A percentile compares a stretch with the other conserved stretches of the same genome.
phyloP scores from a whole-genome alignment of 2,329 filamentous ascomycete genomes.

The Fusarium chaquense region DNA sequence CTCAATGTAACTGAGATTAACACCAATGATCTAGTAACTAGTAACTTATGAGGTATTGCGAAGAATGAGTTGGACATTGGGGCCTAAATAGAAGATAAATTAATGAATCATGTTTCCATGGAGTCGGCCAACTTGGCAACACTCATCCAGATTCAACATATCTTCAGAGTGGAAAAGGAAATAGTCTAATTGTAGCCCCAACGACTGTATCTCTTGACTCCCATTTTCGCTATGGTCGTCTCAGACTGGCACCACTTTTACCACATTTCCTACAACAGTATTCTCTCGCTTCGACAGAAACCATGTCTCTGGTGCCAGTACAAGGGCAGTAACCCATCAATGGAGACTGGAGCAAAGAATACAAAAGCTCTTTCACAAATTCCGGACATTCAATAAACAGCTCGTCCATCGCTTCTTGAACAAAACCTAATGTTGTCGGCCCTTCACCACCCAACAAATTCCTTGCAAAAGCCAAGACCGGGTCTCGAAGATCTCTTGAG shows the following conservation, averaged over 20 bases:
- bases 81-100: no score
- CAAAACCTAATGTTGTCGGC: accelerated
- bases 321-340: constrained; percentile 3
- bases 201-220: no score
- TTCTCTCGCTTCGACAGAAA: constrained; percentile 1
- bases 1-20: no score
- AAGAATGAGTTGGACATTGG: no score
- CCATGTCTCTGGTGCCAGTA: neutral
- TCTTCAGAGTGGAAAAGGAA: neutral
- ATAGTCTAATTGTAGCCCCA: neutral
- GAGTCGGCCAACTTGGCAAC: no score
- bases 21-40: no score
- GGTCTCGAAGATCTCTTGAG: constrained; percentile 6
- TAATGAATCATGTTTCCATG: no score
- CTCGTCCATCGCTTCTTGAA: constrained; percentile 1
- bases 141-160: neutral
- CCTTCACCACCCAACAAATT: neutral
- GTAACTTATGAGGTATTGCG: no score
- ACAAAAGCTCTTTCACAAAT: constrained; percentile 22
- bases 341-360: neutral
- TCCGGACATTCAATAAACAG: constrained; percentile 1
- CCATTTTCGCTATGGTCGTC: neutral
- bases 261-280: constrained; percentile 4
- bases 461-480: neutral
- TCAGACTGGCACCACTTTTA: neutral